These are phyloP conservation scores for Salix purpurea DNA, from an alignment of 345 rosid genomes.

Conservation along the genomic window DNA sequence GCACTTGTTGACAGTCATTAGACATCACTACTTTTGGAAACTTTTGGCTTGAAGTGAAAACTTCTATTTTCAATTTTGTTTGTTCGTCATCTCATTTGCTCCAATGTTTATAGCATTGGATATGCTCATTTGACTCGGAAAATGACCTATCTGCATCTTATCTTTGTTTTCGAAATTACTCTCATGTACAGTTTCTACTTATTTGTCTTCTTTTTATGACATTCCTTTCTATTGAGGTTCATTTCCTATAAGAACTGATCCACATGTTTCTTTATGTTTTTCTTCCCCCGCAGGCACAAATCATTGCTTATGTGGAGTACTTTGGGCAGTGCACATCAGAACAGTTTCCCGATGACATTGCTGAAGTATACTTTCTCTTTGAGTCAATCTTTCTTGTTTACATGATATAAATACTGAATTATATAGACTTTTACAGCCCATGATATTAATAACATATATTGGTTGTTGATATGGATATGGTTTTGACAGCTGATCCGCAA, in stretches of 20 bases:
- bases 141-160: not conserved
- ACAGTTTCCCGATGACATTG: conserved; percentile 85
- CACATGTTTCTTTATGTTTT: conserved; percentile 2
- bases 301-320: conserved; percentile 85
- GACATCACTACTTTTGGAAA: not conserved
- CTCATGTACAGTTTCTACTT: not conserved
- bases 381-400: not conserved
- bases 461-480: conserved; percentile 17
- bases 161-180: not conserved
- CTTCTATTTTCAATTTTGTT: not conserved
- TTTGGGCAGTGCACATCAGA: conserved; percentile 90
- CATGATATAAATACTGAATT: not conserved
- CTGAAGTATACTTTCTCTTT: conserved; percentile 58
- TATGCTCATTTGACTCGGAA: not conserved
- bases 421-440: not conserved
- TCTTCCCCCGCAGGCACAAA: conserved; percentile 59
- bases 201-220: not conserved
- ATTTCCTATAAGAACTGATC: conserved; percentile 4
- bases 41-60: not conserved
- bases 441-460: conserved; percentile 6
- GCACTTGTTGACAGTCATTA: not conserved
- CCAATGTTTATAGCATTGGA: not conserved
- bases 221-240: not conserved
- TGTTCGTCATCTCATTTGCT: not conserved
- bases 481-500: conserved; percentile 67